Percentiles rank a stretch among this genome's conserved stretches.
These are phyloP conservation scores for Fraxinus sp. DNA, from an alignment of 305 asterid genomes.

Conservation along the genomic window DNA sequence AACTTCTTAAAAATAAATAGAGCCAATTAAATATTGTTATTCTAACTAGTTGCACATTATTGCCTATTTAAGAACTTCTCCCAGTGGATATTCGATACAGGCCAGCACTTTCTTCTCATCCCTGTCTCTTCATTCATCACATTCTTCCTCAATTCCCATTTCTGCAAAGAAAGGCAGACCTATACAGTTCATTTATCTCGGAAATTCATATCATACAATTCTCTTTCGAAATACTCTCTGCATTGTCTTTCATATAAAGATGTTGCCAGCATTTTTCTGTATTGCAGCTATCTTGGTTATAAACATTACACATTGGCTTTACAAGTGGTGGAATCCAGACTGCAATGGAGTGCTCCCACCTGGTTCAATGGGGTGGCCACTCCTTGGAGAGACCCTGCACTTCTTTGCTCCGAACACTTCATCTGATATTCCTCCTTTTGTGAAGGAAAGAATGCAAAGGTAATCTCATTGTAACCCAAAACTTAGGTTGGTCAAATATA, in stretches of 20 bases:
- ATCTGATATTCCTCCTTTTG: constrained; percentile 10
- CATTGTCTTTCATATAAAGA: constrained; percentile 20
- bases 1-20: constrained; percentile 39
- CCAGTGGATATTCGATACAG: constrained; percentile 43
- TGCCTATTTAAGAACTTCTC: constrained; percentile 62
- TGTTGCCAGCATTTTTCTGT: constrained; percentile 37
- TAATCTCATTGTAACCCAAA: not conserved
- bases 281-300: constrained; percentile 33
- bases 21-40: constrained; percentile 29
- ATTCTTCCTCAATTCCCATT: constrained; percentile 29
- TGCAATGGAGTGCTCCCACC: constrained; percentile 70
- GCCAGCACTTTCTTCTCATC: constrained; percentile 53
- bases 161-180: constrained; percentile 14
- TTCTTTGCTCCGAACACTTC: constrained; percentile 3
- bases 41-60: constrained; percentile 42
- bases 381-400: constrained; percentile 36
- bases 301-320: constrained; percentile 46
- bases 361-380: constrained; percentile 93
- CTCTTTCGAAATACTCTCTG: constrained; percentile 12
- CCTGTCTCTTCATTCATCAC: constrained; percentile 37
- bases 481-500: not conserved
- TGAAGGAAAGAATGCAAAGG: not conserved
- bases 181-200: not conserved
- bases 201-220: constrained; percentile 6
- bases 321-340: constrained; percentile 63